Evolutionary conservation across 495 filamentous ascomycete genomes (phyloP).

Genomic region (Viridothelium virens): DNA sequence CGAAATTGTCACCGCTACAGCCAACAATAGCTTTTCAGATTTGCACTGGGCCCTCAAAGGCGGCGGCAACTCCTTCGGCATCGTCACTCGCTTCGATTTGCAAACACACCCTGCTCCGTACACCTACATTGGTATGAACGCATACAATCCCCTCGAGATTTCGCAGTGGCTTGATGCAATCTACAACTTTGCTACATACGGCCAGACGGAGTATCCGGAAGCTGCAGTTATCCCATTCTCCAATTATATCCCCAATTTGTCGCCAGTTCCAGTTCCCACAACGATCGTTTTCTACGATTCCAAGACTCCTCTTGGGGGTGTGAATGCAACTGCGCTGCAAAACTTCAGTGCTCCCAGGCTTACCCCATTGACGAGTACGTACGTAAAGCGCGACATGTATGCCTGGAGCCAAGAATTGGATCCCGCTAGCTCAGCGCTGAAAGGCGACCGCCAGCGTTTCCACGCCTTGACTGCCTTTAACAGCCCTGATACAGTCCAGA

Average conservation of each 20-base stretch:
- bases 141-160: background rate
- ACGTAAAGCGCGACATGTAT: background rate
- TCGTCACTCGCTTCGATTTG: constrained; percentile 34
- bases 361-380: background rate
- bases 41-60: constrained; percentile 38
- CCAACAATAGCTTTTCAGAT: constrained; percentile 26
- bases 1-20: constrained; percentile 27
- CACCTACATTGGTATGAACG: constrained; percentile 26
- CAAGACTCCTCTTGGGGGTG: background rate
- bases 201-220: background rate
- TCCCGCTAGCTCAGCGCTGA: background rate
- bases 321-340: background rate
- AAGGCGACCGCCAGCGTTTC: background rate
- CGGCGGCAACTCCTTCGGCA: constrained; percentile 40
- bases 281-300: constrained; percentile 34
- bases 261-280: constrained; percentile 17
- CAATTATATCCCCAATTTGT: background rate
- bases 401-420: background rate
- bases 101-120: constrained; percentile 22
- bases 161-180: constrained; percentile 13
- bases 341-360: background rate
- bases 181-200: constrained; percentile 3
- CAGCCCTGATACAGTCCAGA: background rate
- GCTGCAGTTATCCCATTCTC: background rate
- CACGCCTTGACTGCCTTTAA: background rate